Evolutionary conservation across 2,329 filamentous ascomycete species (phyloP).

Genomic region (Xylaria sp.): DNA sequence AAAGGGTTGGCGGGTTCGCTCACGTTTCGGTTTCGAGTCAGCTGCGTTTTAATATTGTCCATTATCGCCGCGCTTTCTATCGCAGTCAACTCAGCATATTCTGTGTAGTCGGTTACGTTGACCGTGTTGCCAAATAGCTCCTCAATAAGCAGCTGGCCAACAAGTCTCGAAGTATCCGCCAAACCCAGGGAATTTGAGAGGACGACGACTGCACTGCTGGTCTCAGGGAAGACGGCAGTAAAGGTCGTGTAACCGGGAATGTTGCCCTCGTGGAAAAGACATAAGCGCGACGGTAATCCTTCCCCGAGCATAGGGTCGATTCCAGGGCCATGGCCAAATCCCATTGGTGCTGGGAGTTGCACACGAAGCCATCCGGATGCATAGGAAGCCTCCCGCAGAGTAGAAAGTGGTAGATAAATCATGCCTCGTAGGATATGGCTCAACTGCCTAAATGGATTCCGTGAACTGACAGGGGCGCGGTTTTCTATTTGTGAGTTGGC

Average conservation of each 20-base stretch:
- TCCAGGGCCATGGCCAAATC: not conserved
- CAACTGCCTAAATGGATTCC: not conserved
- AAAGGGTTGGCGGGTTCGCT: not conserved
- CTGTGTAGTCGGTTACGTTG: not conserved
- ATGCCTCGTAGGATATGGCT: not conserved
- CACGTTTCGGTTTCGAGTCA: not conserved
- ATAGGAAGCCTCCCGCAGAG: not conserved
- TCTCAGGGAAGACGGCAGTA: not conserved
- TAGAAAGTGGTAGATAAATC: not conserved
- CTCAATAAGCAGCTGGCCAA: not conserved
- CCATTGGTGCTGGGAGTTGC: not conserved
- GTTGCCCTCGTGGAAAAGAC: slow-evolving; percentile 1
- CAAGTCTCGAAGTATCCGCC: not conserved
- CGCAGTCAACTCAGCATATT: not conserved
- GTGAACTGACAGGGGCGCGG: not conserved
- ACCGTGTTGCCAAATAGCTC: not conserved
- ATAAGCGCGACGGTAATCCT: not conserved
- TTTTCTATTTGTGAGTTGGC: not conserved
- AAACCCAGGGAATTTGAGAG: not conserved
- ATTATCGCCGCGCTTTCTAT: not conserved
- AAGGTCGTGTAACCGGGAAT: not conserved
- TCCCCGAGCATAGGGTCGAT: not conserved
- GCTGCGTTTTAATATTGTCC: not conserved
- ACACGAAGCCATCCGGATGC: not conserved
- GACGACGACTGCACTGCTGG: not conserved